Base-by-base conservation (phyloP, 2,329 filamentous ascomycete species). In the Myriosclerotinia curreyana region DNA sequence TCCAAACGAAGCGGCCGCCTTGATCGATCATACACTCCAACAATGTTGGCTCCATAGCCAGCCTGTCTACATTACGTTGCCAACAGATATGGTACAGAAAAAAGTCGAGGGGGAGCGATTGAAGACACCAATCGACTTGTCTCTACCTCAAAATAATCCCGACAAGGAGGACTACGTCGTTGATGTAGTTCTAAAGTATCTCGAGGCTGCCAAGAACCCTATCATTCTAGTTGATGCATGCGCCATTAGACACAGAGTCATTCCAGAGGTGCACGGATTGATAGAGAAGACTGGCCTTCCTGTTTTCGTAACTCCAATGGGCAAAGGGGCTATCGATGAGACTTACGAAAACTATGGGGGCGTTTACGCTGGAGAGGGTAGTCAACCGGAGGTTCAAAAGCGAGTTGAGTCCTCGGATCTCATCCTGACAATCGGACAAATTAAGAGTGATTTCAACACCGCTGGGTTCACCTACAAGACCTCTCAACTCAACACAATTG, bases 281-380 rank as follows among this genome's bases (percentile, higher is more conserved):
- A 79, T 96, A 60, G 80, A 87, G 66, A 90, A 88, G 75, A 90
- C 90, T 0, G 81, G 85, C 5, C 79, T 96, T 9, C 92, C 92
- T 5, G 88, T 90, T 0, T 96, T 95, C 71, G 90, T 93, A n/a
- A 89, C 91, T 0, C 91, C 92, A 2, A 96, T 96, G 89, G 92
- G 92, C 54, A 96, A 96, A 78, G 85, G 91, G 22, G 89, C 90
- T 25, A 83, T 96, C 54, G 83, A 95, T 71, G 92, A 96, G 76
- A 83, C 83, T 2, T 82, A 89, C 54, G 79, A 82, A n/a, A 89
- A 85, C 72, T 96, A 89, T 70, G 90, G 90, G 28, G 92, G 92
- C 68, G 90, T 96, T 6, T 96, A 96, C 75, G 89, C 89, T 11
- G 92, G 92, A n/a, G 83, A 83, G 65, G 91, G 88, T 44, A 92